Conservation (phyloP, 176 grass and related monocot genomes). For the Microstegium vimineum region DNA sequence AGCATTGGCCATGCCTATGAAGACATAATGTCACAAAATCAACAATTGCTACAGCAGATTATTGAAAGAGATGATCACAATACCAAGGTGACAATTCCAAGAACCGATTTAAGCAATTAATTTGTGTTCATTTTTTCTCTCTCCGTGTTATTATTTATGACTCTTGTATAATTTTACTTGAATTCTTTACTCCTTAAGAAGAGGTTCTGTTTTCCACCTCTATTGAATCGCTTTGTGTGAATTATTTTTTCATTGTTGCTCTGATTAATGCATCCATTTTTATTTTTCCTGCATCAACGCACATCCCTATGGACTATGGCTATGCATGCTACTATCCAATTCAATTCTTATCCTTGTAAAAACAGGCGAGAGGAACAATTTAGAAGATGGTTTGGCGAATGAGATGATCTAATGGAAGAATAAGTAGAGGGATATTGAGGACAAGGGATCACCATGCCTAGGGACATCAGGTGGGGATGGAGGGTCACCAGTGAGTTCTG, state of each 20-base stretch:
- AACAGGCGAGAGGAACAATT: background rate
- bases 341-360: background rate
- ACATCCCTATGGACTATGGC: background rate
- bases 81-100: conserved; percentile 62
- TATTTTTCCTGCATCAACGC: background rate
- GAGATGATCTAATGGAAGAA: background rate
- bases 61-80: conserved; percentile 96
- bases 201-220: background rate
- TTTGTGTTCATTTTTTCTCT: background rate
- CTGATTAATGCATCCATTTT: background rate
- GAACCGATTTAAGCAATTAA: conserved; percentile 8
- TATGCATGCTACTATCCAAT: background rate
- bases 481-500: background rate
- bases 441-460: background rate
- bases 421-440: background rate
- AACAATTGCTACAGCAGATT: conserved; percentile 90
- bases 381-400: background rate
- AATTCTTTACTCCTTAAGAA: background rate
- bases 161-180: background rate
- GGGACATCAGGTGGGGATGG: background rate
- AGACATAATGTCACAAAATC: conserved; percentile 91
- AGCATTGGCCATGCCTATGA: conserved; percentile 88
- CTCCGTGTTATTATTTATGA: background rate
- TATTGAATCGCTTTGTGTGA: background rate
- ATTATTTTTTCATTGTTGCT: background rate